phyloP scores from a whole-genome alignment of 2,329 filamentous ascomycete species.

The Stagonosporopsis vannaccii region DNA sequence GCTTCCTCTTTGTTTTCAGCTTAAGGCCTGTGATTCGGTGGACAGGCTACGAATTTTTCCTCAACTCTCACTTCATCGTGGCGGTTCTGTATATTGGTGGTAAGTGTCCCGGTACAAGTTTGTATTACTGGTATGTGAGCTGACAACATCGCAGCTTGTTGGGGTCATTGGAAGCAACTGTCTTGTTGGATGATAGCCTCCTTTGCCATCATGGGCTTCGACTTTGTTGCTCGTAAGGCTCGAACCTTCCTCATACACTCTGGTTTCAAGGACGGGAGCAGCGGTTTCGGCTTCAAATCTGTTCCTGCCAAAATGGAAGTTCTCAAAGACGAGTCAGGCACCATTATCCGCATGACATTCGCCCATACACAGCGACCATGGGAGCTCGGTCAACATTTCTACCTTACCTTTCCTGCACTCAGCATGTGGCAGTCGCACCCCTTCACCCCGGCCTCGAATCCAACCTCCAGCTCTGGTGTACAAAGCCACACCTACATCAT shows the following conservation, averaged over 20 bases:
- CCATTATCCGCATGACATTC: slow-evolving; percentile 69
- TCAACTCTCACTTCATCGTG: slow-evolving; percentile 74
- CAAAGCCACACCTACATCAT: slow-evolving; percentile 40
- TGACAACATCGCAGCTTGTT: slow-evolving; percentile 59
- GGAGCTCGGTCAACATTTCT: slow-evolving; percentile 74
- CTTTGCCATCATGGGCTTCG: slow-evolving; percentile 68
- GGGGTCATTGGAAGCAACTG: slow-evolving; percentile 74
- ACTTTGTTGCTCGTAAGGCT: slow-evolving; percentile 65
- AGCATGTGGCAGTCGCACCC: slow-evolving; percentile 77
- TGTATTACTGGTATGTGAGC: not conserved
- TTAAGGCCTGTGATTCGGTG: slow-evolving; percentile 64
- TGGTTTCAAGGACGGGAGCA: slow-evolving; percentile 55
- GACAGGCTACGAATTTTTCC: slow-evolving; percentile 78
- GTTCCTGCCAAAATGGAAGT: slow-evolving; percentile 60
- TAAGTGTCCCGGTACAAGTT: not conserved
- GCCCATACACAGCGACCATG: slow-evolving; percentile 67
- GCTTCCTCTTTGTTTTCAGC: slow-evolving; percentile 67
- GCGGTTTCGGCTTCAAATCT: slow-evolving; percentile 62
- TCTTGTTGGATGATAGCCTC: slow-evolving; percentile 73
- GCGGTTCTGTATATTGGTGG: slow-evolving; percentile 73
- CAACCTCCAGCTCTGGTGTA: slow-evolving; percentile 1
- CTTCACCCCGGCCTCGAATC: slow-evolving; percentile 54
- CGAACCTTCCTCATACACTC: slow-evolving; percentile 68
- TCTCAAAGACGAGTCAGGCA: slow-evolving; percentile 60
- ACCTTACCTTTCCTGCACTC: slow-evolving; percentile 69